Evolutionary conservation across 805 yeast genomes (phyloP).

Genomic region (Saturnispora halmiae): DNA sequence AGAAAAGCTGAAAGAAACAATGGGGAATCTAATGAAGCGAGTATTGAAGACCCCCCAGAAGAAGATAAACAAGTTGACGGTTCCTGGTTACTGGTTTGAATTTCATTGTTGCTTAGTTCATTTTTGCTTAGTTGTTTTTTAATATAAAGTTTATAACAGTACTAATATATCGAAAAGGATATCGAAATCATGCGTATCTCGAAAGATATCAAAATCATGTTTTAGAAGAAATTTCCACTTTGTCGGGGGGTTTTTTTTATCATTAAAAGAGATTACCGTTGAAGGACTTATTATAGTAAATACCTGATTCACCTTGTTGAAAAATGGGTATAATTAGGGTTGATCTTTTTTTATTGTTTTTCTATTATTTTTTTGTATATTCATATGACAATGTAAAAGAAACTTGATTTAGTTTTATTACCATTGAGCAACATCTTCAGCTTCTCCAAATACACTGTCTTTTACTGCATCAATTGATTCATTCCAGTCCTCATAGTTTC

Average conservation of each 20-base stretch:
- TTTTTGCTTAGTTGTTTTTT: neutral
- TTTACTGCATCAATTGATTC: slow-evolving; percentile 39
- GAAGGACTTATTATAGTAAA: slow-evolving; percentile 9
- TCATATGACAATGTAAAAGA: too few species aligned
- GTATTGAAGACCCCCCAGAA: slow-evolving; percentile 13
- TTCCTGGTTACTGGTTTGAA: slow-evolving; percentile 25
- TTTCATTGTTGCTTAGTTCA: slow-evolving; percentile 1
- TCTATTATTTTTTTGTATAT: neutral
- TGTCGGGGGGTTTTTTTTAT: too few species aligned
- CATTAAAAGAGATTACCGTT: slow-evolving; percentile 7
- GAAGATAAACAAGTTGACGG: slow-evolving; percentile 21
- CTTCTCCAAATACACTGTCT: slow-evolving; percentile 83
- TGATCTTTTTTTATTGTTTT: neutral
- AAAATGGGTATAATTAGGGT: slow-evolving; percentile 8
- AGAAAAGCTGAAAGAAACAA: slow-evolving; percentile 32
- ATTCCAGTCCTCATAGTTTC: slow-evolving; percentile 38
- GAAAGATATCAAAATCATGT: too few species aligned
- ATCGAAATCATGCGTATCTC: too few species aligned
- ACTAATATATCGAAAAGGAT: too few species aligned
- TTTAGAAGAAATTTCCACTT: too few species aligned
- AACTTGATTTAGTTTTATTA: slow-evolving; percentile 22
- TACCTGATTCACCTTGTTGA: slow-evolving; percentile 12
- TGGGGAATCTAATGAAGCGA: slow-evolving; percentile 14
- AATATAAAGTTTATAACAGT: too few species aligned
- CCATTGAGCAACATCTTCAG: slow-evolving; percentile 95